Conservation (phyloP, 306 rosid genomes). For the Prinsepia uniflora region DNA sequence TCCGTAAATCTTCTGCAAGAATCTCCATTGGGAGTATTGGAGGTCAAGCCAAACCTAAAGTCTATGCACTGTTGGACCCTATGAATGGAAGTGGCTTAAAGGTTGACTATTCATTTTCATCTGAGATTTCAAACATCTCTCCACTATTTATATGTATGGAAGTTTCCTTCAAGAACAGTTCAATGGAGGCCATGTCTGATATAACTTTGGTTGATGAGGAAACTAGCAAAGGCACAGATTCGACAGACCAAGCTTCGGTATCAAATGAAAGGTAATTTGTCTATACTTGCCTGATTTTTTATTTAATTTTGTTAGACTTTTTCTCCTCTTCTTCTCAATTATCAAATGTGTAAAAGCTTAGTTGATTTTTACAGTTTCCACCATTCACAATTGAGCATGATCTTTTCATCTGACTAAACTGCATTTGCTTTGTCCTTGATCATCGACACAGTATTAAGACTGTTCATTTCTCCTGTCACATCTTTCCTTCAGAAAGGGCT, state of each 20-base stretch:
- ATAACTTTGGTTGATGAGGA: slow-evolving; percentile 63
- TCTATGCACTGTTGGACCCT: slow-evolving; percentile 69
- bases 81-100: slow-evolving; percentile 81
- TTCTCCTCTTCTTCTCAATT: too few relatives aligned
- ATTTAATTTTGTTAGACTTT: neutral
- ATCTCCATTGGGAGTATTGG: slow-evolving; percentile 73
- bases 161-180: slow-evolving; percentile 69
- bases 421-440: neutral
- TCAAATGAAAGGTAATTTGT: slow-evolving; percentile 54
- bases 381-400: neutral
- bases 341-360: neutral
- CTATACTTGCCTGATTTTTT: slow-evolving; percentile 17
- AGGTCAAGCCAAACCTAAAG: slow-evolving; percentile 60
- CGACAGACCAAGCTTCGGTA: slow-evolving; percentile 37
- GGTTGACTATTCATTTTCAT: slow-evolving; percentile 80
- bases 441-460: neutral
- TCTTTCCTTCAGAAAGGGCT: slow-evolving; percentile 17
- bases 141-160: slow-evolving; percentile 75
- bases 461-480: slow-evolving; percentile 18
- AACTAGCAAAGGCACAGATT: slow-evolving; percentile 46
- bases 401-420: neutral
- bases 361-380: neutral
- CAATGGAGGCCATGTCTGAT: slow-evolving; percentile 58
- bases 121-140: slow-evolving; percentile 64
- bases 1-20: slow-evolving; percentile 68